Evolutionary conservation across 1,284 basidiomycete species (phyloP), one percentile per base, ranked within the genome.

Genomic region (Termitomyces sp.): DNA sequence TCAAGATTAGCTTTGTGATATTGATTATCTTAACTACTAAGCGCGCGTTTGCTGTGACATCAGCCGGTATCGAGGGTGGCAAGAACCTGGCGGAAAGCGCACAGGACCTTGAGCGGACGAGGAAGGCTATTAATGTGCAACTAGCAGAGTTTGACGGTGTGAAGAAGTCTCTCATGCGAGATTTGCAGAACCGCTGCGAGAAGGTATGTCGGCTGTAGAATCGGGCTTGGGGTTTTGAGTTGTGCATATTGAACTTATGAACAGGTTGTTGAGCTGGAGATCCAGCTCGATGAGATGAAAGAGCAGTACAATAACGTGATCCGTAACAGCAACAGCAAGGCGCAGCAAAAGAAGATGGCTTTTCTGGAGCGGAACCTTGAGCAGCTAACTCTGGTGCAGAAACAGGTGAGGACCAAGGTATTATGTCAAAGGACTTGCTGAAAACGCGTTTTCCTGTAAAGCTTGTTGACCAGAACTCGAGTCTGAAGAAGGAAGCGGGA

Each of bases 301-400:
- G 97, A 99, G 73, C 95, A 99, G 70, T 99, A 99, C 76, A 96
- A 95, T 77, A 96, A 97, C 65, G 93, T 99, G 52, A 93, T 98
- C 62, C 88, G 94, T 59, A 96, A 95, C 68, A 96, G 94, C 75
- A 98, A 98, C 71, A 93, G 91, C 71, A 94, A 97, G 71, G 91
- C 95, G 3, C 97, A 99, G 68, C 94, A 98, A 76, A 95, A 96
- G 83, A 98, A 98, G 83, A 97, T 99, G 91, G 92, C 93, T 30
- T 96, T 98, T 81, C 74, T 99, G 56, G 96, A 98, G 69, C 90
- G 96, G 60, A 99, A 99, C 69, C 77, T 99, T 52, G 96, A 99
- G 69, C 94, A 98, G 67, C 77, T 99, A 62, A 96, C 93, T 42
- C 75, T 92, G 54, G 95, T 99, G 34, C 97, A 99, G 81, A 98